Conservation (phyloP, 2,329 filamentous ascomycete genomes). For the Aureobasidium sp. region DNA sequence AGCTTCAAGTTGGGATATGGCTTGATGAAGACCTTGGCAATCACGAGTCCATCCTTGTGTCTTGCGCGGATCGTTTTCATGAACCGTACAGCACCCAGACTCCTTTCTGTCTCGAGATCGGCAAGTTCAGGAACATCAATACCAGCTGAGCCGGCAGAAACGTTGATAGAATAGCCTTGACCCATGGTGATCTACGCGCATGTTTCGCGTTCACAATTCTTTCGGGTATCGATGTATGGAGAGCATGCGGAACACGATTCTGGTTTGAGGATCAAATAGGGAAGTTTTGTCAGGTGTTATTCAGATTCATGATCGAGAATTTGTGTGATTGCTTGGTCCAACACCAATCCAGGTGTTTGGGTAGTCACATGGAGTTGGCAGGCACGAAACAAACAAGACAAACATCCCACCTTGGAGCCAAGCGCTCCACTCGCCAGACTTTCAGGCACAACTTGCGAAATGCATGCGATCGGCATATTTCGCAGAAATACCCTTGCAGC, state of each 20-base stretch:
- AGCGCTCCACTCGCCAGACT: background rate
- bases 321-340: background rate
- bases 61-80: slow-evolving; percentile 94
- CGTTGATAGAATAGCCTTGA: slow-evolving; percentile 90
- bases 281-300: background rate
- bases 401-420: slow-evolving; percentile 8
- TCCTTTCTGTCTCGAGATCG: slow-evolving; percentile 86
- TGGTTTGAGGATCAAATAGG: background rate
- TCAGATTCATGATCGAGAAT: background rate
- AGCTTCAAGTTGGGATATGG: slow-evolving; percentile 52
- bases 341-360: background rate
- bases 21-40: slow-evolving; percentile 93
- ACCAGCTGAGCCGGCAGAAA: slow-evolving; percentile 82
- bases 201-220: background rate
- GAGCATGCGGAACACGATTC: background rate
- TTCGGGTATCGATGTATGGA: background rate
- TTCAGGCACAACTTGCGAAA: slow-evolving; percentile 5
- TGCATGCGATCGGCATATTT: background rate
- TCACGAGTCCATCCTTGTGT: slow-evolving; percentile 81
- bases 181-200: slow-evolving; percentile 58
- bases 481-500: too few relatives aligned
- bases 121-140: slow-evolving; percentile 91
- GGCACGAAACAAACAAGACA: slow-evolving; percentile 9
- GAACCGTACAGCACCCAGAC: slow-evolving; percentile 83
- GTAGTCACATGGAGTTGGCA: slow-evolving; percentile 9